Evolutionary conservation across 75 land plant species (phyloP).

Genomic region (Cupressus sempervirens): DNA sequence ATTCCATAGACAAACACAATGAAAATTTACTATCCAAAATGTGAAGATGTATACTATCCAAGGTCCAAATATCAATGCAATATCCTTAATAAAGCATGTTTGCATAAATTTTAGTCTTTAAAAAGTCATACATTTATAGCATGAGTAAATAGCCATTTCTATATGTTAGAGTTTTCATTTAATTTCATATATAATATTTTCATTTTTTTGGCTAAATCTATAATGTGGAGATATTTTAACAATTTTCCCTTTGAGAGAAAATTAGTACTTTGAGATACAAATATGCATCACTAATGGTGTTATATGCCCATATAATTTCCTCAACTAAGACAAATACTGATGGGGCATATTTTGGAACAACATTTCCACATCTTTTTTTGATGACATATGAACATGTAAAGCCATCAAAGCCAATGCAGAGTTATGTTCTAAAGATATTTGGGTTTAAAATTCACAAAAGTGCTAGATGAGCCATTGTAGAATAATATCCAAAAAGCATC

Average conservation of each 20-base stretch:
- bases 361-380: too few species aligned
- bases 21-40: constrained; percentile 81
- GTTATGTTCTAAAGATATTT: constrained; percentile 60
- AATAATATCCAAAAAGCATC: constrained; percentile 52
- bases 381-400: constrained; percentile 46
- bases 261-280: too few species aligned
- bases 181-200: too few species aligned
- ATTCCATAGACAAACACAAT: constrained; percentile 74
- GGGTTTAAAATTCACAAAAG: constrained; percentile 64
- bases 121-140: too few species aligned
- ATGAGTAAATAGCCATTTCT: neutral
- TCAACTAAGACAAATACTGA: too few species aligned
- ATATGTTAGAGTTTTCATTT: neutral
- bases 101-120: too few species aligned
- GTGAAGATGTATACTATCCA: too few species aligned
- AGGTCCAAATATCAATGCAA: constrained; percentile 53
- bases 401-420: constrained; percentile 49
- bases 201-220: neutral
- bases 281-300: too few species aligned
- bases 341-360: too few species aligned
- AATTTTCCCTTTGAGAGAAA: constrained; percentile 1
- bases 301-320: too few species aligned
- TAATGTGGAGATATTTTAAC: neutral
- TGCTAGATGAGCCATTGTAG: constrained; percentile 24
- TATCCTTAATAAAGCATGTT: too few species aligned